Evolutionary conservation across 2,329 filamentous ascomycete species (phyloP), one percentile per base, ranked within the genome.

Genomic region (Aspergillus ochraceus): DNA sequence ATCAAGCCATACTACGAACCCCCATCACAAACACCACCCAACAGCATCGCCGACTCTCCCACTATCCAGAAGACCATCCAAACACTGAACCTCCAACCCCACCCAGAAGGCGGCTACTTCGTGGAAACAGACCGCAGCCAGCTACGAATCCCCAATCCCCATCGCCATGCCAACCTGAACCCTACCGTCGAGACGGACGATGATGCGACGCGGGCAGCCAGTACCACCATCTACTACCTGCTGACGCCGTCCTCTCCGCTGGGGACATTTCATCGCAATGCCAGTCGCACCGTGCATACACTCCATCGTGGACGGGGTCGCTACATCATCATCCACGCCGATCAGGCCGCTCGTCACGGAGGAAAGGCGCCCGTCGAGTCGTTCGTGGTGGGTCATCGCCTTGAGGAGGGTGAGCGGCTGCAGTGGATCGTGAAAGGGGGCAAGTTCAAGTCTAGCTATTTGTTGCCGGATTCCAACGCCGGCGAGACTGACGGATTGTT

Each of bases 391-490:
- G 88, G 87, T 0, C 79, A 77, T 12, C 76, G 88, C 68, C 75
- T 89, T 5, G 77, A 76, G 4, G 73, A 69, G 0, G 88, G 87
- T 0, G 88, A 90, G 77, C 83, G 71, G 70, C 64, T 88, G 68
- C 86, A 89, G 71, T 90, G 88, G 88, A 79, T 89, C 60, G 87
- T 91, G 8, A 86, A 88, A 55, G 87, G 88, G 0, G 87, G 85
- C 4, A 85, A 86, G 71, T 90, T 83, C 70, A 90, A 90, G 74
- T 84, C 83, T 11, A 87, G 81, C 66, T 89, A 83, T 71, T 68
- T 90, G 58, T 71, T 88, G 32, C 78, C 81, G 1, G 80, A 82
- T 54, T 71, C 69, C 10, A 73, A 74, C 47, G 71, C 68, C 10
- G 74, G 74, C 49, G 66, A 69, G 4, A 77, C 75, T 42, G 79